Evolutionary conservation across 768 basidiomycete species (phyloP).

Genomic region (Auriscalpium microsporum): DNA sequence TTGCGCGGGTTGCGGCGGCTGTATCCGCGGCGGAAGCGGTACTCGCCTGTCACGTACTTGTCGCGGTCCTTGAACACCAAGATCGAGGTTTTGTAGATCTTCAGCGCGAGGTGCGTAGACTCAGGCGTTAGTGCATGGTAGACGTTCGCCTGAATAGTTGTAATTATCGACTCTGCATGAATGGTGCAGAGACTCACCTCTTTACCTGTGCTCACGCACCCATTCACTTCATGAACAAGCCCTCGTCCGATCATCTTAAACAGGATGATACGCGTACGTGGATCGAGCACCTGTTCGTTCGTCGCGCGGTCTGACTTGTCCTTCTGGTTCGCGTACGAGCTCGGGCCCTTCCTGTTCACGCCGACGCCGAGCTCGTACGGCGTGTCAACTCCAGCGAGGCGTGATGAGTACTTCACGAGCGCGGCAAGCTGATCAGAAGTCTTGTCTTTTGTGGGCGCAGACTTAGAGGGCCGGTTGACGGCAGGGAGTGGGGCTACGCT

Average conservation of each 20-base stretch:
- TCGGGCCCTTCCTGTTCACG: constrained; percentile 88
- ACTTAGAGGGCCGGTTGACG: constrained; percentile 51
- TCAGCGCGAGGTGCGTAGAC: constrained; percentile 70
- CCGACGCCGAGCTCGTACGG: constrained; percentile 64
- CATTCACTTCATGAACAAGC: constrained; percentile 83
- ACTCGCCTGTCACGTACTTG: constrained; percentile 91
- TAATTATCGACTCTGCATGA: not conserved
- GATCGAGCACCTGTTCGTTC: constrained; percentile 93
- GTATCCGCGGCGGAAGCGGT: constrained; percentile 89
- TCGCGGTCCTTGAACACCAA: constrained; percentile 97
- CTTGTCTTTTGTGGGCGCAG: constrained; percentile 42
- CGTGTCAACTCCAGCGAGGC: constrained; percentile 65
- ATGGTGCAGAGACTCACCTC: constrained; percentile 48
- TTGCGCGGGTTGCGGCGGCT: constrained; percentile 87
- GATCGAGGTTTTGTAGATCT: constrained; percentile 98
- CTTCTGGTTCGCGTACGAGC: constrained; percentile 79
- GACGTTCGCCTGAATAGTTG: constrained; percentile 72
- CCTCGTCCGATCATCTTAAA: constrained; percentile 95
- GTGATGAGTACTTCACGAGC: constrained; percentile 68
- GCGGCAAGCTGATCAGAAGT: constrained; percentile 66
- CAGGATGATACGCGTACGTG: constrained; percentile 86
- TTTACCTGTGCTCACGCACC: constrained; percentile 96
- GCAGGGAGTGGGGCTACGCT: constrained; percentile 60
- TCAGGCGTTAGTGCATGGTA: constrained; percentile 74
- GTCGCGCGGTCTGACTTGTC: constrained; percentile 97